A percentile compares a stretch with the other conserved stretches of the same genome.
Evolutionary conservation across 805 yeast genomes (phyloP).

Genomic region (Scheffersomyces ergatensis): DNA sequence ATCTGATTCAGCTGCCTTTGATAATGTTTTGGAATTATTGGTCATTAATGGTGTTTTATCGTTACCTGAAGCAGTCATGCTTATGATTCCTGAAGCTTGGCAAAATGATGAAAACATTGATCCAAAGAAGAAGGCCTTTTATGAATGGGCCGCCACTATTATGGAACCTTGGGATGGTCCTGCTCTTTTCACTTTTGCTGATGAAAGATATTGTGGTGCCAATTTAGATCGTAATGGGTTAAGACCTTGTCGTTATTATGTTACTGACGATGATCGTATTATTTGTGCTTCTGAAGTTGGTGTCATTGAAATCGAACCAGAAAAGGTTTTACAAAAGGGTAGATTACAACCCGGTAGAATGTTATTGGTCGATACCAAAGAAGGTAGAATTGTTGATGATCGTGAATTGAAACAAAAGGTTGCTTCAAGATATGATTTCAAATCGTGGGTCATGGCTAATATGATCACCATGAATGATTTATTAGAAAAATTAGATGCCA

Average conservation of each 20-base stretch:
- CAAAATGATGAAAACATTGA: constrained; percentile 86
- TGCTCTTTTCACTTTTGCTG: constrained; percentile 93
- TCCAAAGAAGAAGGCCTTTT: constrained; percentile 88
- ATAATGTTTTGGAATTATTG: constrained; percentile 88
- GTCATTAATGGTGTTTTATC: constrained; percentile 90
- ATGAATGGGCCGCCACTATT: constrained; percentile 98
- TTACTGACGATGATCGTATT: constrained; percentile 91
- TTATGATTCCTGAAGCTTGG: constrained; percentile 98
- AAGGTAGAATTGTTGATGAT: constrained; percentile 92
- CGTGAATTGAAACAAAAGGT: constrained; percentile 79
- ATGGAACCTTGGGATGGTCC: constrained; percentile 99
- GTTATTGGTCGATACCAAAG: constrained; percentile 90
- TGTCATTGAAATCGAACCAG: constrained; percentile 86
- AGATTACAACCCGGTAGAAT: constrained; percentile 94
- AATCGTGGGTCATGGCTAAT: constrained; percentile 88
- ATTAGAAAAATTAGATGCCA: constrained; percentile 50
- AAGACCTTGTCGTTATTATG: constrained; percentile 97
- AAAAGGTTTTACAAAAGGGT: constrained; percentile 82
- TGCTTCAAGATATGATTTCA: constrained; percentile 83
- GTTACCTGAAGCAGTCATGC: constrained; percentile 95
- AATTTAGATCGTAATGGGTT: constrained; percentile 95
- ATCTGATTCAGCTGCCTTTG: constrained; percentile 97
- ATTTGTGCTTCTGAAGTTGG: constrained; percentile 99
- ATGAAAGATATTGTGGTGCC: constrained; percentile 98
- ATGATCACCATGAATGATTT: constrained; percentile 82